Percentiles rank a stretch among this genome's conserved stretches.
Conservation (phyloP, 805 yeast species). For the Diddensiella santjacobensis region DNA sequence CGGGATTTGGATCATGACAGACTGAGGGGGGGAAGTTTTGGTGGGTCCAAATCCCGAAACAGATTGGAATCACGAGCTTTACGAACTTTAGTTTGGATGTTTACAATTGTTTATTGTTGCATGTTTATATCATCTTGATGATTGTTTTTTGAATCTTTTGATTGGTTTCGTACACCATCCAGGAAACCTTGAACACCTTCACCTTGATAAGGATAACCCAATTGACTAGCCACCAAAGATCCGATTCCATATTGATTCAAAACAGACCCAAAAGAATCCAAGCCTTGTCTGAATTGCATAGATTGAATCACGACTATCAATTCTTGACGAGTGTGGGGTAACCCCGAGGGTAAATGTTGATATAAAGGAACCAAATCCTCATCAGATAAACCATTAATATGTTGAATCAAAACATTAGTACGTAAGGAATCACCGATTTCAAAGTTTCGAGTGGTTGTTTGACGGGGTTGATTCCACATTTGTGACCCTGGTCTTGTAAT, state of each 20-base stretch:
- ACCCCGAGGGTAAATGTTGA: slow-evolving; percentile 41
- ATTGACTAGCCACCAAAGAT: slow-evolving; percentile 44
- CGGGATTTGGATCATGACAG: too few species aligned
- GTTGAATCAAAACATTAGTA: slow-evolving; percentile 32
- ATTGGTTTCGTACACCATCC: slow-evolving; percentile 37
- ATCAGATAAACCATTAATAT: slow-evolving; percentile 32
- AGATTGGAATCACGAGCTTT: too few species aligned
- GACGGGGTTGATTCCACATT: background rate
- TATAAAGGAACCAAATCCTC: slow-evolving; percentile 38
- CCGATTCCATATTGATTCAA: slow-evolving; percentile 43
- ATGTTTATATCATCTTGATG: slow-evolving; percentile 5
- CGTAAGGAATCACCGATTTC: slow-evolving; percentile 37
- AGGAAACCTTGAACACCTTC: slow-evolving; percentile 54
- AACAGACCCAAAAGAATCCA: slow-evolving; percentile 41
- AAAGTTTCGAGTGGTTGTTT: background rate
- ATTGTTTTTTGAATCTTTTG: slow-evolving; percentile 4
- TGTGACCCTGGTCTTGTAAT: background rate
- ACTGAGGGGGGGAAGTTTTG: too few species aligned
- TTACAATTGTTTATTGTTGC: background rate
- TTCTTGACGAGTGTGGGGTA: slow-evolving; percentile 38
- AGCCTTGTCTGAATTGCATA: slow-evolving; percentile 46
- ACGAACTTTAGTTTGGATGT: too few species aligned
- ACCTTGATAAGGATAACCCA: slow-evolving; percentile 49
- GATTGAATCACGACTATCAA: slow-evolving; percentile 44
- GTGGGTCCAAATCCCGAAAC: too few species aligned